Evolutionary conservation across 2,329 filamentous ascomycete genomes (phyloP), one percentile per base, ranked within the genome.

Genomic region (Chaetomium strumarium): DNA sequence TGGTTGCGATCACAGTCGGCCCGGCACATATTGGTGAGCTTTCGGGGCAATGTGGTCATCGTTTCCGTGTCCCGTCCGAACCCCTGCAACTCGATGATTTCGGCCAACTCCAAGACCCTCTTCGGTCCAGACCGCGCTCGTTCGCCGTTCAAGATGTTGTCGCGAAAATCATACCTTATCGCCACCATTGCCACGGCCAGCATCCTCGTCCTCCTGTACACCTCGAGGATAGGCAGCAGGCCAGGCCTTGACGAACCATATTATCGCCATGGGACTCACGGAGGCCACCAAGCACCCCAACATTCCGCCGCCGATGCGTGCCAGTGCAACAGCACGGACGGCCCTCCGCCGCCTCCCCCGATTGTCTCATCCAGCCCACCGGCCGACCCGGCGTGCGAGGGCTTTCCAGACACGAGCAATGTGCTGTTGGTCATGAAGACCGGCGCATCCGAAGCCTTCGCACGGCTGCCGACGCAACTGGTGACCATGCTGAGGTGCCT

Each of bases 381-480:
- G 24, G 52, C 50, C 44, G 64, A 68, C 37, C 61, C 65, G 40
- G 47, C 65, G 5, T 74, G 72, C 63, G 66, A 64, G 9, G 53
- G 48, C 14, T 60, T 61, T 46, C 61, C 61, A 10, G 52, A 58
- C 30, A 55, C 54, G 4, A 55, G 53, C 57, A 60, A 57, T 10
- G 55, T 63, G 29, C 55, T 77, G 29, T 66, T 81, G 24, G 66
- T 81, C 43, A 73, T 83, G 65, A 81, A 81, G 67, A 82, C 79
- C 3, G 78, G 79, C 34, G 77, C 78, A 2, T 77, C 75, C 37
- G 78, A 81, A 61, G 66, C 76, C 16, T 77, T 72, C 53, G 67
- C 72, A 30, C 75, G 73, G 42, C 64, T 83, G 2, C 77, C 79
- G 2, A 78, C 75, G 3, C 78, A 81, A 58, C 68, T 81, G 19